Percentiles rank a stretch among this genome's conserved stretches.
These are phyloP conservation scores for Calonectria pseudoreteaudii DNA, from an alignment of 2,329 filamentous ascomycete genomes.

Conservation along the genomic window DNA sequence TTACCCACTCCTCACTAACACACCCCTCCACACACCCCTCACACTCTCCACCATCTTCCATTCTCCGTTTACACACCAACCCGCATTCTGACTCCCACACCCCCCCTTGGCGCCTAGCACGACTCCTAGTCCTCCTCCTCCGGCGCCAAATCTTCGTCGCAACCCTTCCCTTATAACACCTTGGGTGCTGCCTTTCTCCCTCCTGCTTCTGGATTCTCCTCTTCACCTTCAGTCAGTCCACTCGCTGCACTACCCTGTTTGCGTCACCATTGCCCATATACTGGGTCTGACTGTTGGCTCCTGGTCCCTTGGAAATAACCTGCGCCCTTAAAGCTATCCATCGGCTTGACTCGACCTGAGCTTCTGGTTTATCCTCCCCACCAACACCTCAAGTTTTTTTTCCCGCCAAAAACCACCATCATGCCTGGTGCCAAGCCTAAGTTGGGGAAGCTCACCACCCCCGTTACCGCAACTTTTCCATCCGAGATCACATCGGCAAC, in stretches of 20 bases:
- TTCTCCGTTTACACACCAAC: slow-evolving; percentile 17
- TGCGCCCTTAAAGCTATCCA: slow-evolving; percentile 13
- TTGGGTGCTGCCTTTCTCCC: slow-evolving; percentile 39
- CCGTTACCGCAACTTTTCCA: slow-evolving; percentile 72
- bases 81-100: slow-evolving; percentile 38
- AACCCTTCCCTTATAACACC: slow-evolving; percentile 44
- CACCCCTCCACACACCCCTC: slow-evolving; percentile 36
- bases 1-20: slow-evolving; percentile 29
- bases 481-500: slow-evolving; percentile 73
- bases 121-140: slow-evolving; percentile 35
- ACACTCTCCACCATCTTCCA: slow-evolving; percentile 21
- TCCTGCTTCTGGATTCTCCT: slow-evolving; percentile 31
- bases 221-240: slow-evolving; percentile 42
- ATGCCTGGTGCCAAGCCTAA: slow-evolving; percentile 69
- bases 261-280: slow-evolving; percentile 31
- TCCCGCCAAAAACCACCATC: slow-evolving; percentile 41
- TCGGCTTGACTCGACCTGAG: slow-evolving; percentile 18
- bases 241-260: slow-evolving; percentile 41
- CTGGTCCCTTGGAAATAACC: slow-evolving; percentile 30
- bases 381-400: slow-evolving; percentile 18
- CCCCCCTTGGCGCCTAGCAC: slow-evolving; percentile 41
- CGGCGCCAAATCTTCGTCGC: slow-evolving; percentile 45
- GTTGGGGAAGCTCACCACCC: slow-evolving; percentile 72
- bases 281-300: slow-evolving; percentile 40
- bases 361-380: slow-evolving; percentile 16